Conservation (phyloP, 2,329 filamentous ascomycete species). For the Coleophoma cylindrospora region DNA sequence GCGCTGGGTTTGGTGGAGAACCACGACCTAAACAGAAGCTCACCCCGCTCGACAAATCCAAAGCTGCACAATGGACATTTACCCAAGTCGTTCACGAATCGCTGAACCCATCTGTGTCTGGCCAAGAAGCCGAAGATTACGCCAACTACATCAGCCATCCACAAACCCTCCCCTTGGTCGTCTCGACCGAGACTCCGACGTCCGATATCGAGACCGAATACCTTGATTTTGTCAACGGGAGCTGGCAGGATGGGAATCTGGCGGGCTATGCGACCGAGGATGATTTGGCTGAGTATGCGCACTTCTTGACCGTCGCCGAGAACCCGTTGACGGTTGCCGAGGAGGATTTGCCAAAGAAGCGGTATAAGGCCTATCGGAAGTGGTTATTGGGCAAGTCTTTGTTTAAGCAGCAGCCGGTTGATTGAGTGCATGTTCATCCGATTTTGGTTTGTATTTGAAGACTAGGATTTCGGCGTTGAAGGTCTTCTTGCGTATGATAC, state of each 20-base stretch:
- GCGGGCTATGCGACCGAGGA: conserved; percentile 26
- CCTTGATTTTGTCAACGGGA: conserved; percentile 70
- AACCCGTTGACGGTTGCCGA: conserved; percentile 84
- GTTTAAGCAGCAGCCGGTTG: conserved; percentile 80
- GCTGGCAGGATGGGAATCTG: conserved; percentile 47
- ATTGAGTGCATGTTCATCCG: conserved; percentile 18
- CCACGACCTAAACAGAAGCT: conserved; percentile 41
- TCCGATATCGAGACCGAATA: conserved; percentile 61
- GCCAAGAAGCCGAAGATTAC: conserved; percentile 79
- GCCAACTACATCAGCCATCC: conserved; percentile 84
- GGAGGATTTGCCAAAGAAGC: conserved; percentile 84
- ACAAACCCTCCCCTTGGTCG: conserved; percentile 78
- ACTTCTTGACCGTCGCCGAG: conserved; percentile 71
- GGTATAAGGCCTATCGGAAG: conserved; percentile 94
- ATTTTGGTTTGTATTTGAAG: conserved; percentile 36
- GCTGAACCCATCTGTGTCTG: conserved; percentile 75
- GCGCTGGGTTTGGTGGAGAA: conserved; percentile 11
- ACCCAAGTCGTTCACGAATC: conserved; percentile 81
- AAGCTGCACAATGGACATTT: conserved; percentile 83
- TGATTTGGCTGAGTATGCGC: conserved; percentile 67
- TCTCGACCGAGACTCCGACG: conserved; percentile 61
- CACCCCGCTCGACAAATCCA: conserved; percentile 67
- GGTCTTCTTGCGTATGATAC: not conserved
- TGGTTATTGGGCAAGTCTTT: conserved; percentile 94
- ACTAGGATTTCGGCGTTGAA: conserved; percentile 7